Evolutionary conservation across 108 stramenopile species (phyloP), one percentile per base, ranked within the genome.

Genomic region (Phaeodactylum tricornutum): DNA sequence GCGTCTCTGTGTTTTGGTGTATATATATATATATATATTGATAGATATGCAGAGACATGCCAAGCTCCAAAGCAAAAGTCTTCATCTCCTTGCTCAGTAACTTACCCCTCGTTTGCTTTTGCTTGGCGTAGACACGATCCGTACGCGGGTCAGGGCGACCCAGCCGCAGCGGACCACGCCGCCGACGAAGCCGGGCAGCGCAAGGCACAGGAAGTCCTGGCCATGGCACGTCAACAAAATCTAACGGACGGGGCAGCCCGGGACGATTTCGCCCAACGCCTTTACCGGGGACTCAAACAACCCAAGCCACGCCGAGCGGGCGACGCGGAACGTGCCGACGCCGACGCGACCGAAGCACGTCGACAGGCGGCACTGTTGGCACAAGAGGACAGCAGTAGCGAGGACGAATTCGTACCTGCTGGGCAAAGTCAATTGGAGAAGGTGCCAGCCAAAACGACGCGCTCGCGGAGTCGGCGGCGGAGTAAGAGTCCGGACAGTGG

Each of bases 361-460:
- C 57, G 43, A 19, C 29, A 50, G 8, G 7, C 59, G 62, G 36
- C 30, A 24, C 47, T 69, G 43, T 61, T 79, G 31, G 58, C 66
- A 39, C 72, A 84, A 47, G 80, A 75, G 22, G 36, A 57, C 24
- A 74, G 67, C 32, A 82, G 75, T 45, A 81, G 79, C 39, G 83
- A 85, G 53, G 88, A 90, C n/a, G 88, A 90, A 31, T 77, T 74
- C 52, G 70, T 80, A n/a, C n/a, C n/a, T n/a, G n/a, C n/a, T n/a
- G n/a, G n/a, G n/a, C n/a, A n/a, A n/a, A n/a, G n/a, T n/a, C n/a
- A n/a, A n/a, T n/a, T 8, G 40, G 53, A 17, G 71, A 50, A 39
- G 62, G 47, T 37, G 44, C 50, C 6, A 47, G 29, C 12, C 38
- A 62, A 36, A 39, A 59, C 20, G 63, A 63, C 42, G 47, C 43